Conservation (phyloP, 2,329 filamentous ascomycete genomes). For the Fusarium acutatum region DNA sequence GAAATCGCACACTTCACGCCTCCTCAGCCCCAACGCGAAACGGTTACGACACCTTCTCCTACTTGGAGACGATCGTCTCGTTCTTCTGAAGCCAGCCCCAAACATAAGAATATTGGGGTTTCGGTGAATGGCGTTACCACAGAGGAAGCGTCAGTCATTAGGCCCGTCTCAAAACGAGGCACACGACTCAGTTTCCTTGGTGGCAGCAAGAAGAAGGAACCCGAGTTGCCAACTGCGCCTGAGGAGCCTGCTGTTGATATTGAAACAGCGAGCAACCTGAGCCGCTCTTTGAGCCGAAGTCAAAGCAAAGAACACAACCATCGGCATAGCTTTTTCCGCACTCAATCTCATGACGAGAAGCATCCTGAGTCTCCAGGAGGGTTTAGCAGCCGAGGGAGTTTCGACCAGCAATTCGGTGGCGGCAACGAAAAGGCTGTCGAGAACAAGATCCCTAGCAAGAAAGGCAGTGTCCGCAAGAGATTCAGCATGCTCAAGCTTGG, state of each 20-base stretch:
- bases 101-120: slow-evolving; percentile 46
- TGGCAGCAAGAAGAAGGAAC: slow-evolving; percentile 59
- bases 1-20: slow-evolving; percentile 72
- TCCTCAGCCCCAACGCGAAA: slow-evolving; percentile 53
- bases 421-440: slow-evolving; percentile 38
- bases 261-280: slow-evolving; percentile 46
- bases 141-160: slow-evolving; percentile 61
- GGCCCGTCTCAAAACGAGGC: slow-evolving; percentile 60
- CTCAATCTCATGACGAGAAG: slow-evolving; percentile 46
- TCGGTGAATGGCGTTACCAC: slow-evolving; percentile 48
- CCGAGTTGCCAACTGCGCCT: slow-evolving; percentile 42
- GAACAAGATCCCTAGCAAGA: slow-evolving; percentile 53
- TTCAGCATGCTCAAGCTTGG: slow-evolving; percentile 81
- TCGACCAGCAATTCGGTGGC: slow-evolving; percentile 41
- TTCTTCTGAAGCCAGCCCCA: slow-evolving; percentile 49
- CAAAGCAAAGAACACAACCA: slow-evolving; percentile 44
- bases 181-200: slow-evolving; percentile 66
- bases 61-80: slow-evolving; percentile 61
- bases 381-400: slow-evolving; percentile 40
- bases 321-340: slow-evolving; percentile 57
- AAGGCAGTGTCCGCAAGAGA: slow-evolving; percentile 77
- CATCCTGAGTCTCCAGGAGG: slow-evolving; percentile 38
- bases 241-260: slow-evolving; percentile 43
- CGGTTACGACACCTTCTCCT: slow-evolving; percentile 53
- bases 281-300: slow-evolving; percentile 38